Evolutionary conservation across 2,329 filamentous ascomycete species (phyloP).

Genomic region (Cercospora sp.): DNA sequence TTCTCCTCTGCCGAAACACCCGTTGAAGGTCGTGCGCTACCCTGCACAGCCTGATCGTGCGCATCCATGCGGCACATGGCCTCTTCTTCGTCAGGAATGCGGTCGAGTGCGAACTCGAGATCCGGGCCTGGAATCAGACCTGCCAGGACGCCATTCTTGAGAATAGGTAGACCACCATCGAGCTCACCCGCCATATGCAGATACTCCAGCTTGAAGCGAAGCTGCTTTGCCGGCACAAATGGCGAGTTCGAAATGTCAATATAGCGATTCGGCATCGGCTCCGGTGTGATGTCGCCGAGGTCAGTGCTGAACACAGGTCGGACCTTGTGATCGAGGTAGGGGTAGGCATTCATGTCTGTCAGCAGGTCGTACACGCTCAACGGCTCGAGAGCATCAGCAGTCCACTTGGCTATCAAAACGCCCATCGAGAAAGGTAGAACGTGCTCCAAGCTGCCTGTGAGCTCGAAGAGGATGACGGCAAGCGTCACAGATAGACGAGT

Average conservation of each 20-base stretch:
- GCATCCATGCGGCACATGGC: slow-evolving; percentile 80
- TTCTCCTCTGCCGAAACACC: slow-evolving; percentile 13
- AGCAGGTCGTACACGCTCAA: slow-evolving; percentile 93
- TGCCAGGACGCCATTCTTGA: slow-evolving; percentile 75
- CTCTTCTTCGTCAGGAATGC: slow-evolving; percentile 68
- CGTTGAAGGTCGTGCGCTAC: slow-evolving; percentile 11
- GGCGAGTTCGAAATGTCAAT: slow-evolving; percentile 88
- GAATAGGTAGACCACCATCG: slow-evolving; percentile 85
- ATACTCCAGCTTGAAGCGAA: slow-evolving; percentile 77
- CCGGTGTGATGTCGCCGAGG: slow-evolving; percentile 80
- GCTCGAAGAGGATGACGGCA: slow-evolving; percentile 91
- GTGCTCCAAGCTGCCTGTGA: slow-evolving; percentile 92
- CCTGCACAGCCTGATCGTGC: slow-evolving; percentile 52
- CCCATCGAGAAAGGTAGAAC: slow-evolving; percentile 91
- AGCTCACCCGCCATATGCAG: slow-evolving; percentile 85
- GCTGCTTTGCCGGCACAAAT: slow-evolving; percentile 70
- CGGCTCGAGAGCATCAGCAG: slow-evolving; percentile 90
- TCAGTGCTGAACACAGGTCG: slow-evolving; percentile 88
- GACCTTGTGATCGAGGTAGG: slow-evolving; percentile 94
- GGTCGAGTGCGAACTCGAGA: slow-evolving; percentile 88
- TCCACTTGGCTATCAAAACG: slow-evolving; percentile 97
- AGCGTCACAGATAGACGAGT: slow-evolving; percentile 90
- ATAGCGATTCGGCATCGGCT: slow-evolving; percentile 69
- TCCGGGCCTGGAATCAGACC: slow-evolving; percentile 93
- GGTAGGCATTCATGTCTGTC: slow-evolving; percentile 96